These are phyloP conservation scores for Yamadazyma diddensiae DNA, from an alignment of 1,139 yeast genomes.

Conservation along the genomic window DNA sequence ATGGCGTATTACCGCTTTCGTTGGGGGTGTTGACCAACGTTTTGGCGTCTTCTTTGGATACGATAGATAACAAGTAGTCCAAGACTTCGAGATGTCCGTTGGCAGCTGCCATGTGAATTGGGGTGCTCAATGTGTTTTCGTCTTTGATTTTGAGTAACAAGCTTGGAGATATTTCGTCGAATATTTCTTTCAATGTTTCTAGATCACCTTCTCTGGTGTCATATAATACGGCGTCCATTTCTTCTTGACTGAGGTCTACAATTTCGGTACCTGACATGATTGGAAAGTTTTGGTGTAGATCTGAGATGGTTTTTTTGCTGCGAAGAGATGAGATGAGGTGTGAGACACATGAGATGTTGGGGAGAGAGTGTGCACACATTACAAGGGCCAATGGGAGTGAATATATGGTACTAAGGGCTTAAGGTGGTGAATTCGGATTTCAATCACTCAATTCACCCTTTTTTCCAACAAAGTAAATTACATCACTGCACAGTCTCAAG, in stretches of 20 bases:
- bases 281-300: too few species aligned
- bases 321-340: too few species aligned
- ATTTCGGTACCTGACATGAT: constrained; percentile 19
- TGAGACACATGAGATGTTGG: too few species aligned
- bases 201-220: constrained; percentile 89
- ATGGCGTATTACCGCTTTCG: constrained; percentile 84
- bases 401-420: too few species aligned
- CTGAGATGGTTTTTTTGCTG: too few species aligned
- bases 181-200: constrained; percentile 66
- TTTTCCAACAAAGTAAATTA: too few species aligned
- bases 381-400: too few species aligned
- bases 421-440: too few species aligned
- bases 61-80: constrained; percentile 52
- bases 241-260: constrained; percentile 55
- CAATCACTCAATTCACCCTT: too few species aligned
- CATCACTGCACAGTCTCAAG: too few species aligned
- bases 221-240: constrained; percentile 73
- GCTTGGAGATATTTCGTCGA: constrained; percentile 56
- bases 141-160: constrained; percentile 55
- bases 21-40: constrained; percentile 56
- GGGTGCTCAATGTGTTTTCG: constrained; percentile 64
- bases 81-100: constrained; percentile 83
- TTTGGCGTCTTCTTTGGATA: constrained; percentile 43
- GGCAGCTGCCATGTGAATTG: constrained; percentile 93
- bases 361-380: too few species aligned